Conservation (phyloP, 345 rosid species). For the Theobroma cacao region DNA sequence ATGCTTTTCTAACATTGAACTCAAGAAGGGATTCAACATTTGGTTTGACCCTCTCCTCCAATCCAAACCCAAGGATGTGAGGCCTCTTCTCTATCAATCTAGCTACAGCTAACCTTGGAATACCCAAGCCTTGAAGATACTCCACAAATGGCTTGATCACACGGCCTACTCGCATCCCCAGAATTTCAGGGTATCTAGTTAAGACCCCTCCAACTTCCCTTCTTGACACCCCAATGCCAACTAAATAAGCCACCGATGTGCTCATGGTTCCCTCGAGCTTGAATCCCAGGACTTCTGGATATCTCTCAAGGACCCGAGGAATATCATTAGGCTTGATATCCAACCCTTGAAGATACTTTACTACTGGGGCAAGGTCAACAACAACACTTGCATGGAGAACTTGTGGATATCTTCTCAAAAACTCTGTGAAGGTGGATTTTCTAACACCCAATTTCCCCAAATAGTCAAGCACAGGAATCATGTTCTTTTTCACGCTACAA, state of each 20-base stretch:
- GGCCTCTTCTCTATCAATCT: conserved; percentile 86
- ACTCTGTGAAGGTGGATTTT: conserved; percentile 69
- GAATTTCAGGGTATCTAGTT: conserved; percentile 76
- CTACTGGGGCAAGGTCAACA: conserved; percentile 90
- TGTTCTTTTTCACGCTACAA: conserved; percentile 95
- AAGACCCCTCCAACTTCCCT: conserved; percentile 77
- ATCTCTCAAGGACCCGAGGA: conserved; percentile 79
- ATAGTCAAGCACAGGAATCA: conserved; percentile 92
- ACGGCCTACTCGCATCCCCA: conserved; percentile 90
- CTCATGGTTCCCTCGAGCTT: conserved; percentile 96
- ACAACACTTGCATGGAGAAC: conserved; percentile 88
- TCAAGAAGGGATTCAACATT: conserved; percentile 62
- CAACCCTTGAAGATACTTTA: conserved; percentile 86
- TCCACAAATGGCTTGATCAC: conserved; percentile 71
- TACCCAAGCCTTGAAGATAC: conserved; percentile 68
- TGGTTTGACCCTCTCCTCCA: conserved; percentile 57
- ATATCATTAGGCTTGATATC: conserved; percentile 75
- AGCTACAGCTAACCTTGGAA: conserved; percentile 81
- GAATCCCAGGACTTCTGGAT: conserved; percentile 83
- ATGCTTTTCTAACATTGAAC: conserved; percentile 46
- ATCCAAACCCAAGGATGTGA: conserved; percentile 71
- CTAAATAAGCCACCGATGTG: conserved; percentile 84
- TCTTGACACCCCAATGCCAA: conserved; percentile 22
- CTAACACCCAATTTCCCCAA: conserved; percentile 92
- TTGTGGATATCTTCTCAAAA: conserved; percentile 82